phyloP scores from a whole-genome alignment of 2,329 filamentous ascomycete species.

The Daldinia eschscholtzii region DNA sequence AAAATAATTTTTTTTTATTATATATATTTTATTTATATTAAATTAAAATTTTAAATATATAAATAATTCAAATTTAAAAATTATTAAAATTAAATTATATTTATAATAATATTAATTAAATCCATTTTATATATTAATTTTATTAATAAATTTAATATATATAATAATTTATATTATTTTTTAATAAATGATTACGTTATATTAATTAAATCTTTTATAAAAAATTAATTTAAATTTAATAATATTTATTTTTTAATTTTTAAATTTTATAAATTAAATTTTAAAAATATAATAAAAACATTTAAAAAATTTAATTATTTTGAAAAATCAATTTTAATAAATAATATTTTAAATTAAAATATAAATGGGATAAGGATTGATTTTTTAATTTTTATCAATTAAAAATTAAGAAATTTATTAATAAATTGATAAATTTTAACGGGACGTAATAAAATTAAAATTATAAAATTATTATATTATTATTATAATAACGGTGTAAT shows the following conservation, averaged over 20 bases:
- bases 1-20: not conserved
- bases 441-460: too few species aligned
- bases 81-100: not conserved
- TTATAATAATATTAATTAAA: not conserved
- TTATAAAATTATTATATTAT: too few species aligned
- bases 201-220: not conserved
- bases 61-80: not conserved
- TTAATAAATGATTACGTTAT: not conserved
- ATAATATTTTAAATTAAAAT: too few species aligned
- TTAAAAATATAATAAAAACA: not conserved
- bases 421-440: too few species aligned
- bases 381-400: too few species aligned
- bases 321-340: too few species aligned
- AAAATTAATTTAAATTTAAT: not conserved
- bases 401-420: too few species aligned
- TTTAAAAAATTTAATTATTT: not conserved
- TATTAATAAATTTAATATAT: not conserved
- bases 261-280: conserved; percentile 1
- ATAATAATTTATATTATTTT: not conserved
- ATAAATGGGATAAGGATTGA: too few species aligned
- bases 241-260: not conserved
- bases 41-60: not conserved
- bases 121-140: not conserved
- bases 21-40: not conserved
- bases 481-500: too few species aligned